Evolutionary conservation across 352 stramenopile genomes (phyloP), one percentile per base, ranked within the genome.

Genomic region (Globisporangium viniferum): DNA sequence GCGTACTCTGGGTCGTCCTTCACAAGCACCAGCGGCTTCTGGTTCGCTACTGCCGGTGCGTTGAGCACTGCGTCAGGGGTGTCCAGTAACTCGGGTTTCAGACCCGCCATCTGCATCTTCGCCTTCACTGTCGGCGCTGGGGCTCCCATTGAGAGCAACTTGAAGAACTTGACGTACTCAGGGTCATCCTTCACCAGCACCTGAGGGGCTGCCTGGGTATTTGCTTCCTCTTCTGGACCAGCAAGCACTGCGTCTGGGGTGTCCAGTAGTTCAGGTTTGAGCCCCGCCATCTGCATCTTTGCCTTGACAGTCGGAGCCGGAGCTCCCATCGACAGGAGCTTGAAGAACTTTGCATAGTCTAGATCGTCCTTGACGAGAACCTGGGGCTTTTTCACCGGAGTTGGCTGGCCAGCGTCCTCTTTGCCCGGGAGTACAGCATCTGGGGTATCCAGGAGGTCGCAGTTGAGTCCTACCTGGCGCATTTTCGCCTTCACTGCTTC

Each of bases 401-500:
- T 20, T 20, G n/a, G n/a, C 12, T 36, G 24, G 15, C 3, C 51
- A 59, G 22, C 14, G 53, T 51, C 33, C 8, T 27, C 48, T 59
- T 64, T 80, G 4, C 64, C 53, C 1, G 73, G 69, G 35, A 92
- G 64, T 3, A 74, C 64, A 3, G 80, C 82, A 36, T 92, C 78
- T 12, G 87, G 85, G 0, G 79, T 92, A 54, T 92, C 82, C 8
- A 93, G 65, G 3, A 91, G 68, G 3, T 83, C 77, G 48, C 88
- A 76, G 74, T 98, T 93, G 27, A 98, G 66, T 1, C 90, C 91
- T 72, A 97, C 95, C 67, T 84, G 75, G 10, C 49, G 36, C 79
- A 89, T 89, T 60, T 91, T 91, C 0, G 79, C 73, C 55, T 90
- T 86, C 2, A 93, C 83, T 7, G 79, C 80, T 24, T 66, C 73